Evolutionary conservation across 2,329 filamentous ascomycete genomes (phyloP), one percentile per base, ranked within the genome.

Genomic region (Epichloe festucae): DNA sequence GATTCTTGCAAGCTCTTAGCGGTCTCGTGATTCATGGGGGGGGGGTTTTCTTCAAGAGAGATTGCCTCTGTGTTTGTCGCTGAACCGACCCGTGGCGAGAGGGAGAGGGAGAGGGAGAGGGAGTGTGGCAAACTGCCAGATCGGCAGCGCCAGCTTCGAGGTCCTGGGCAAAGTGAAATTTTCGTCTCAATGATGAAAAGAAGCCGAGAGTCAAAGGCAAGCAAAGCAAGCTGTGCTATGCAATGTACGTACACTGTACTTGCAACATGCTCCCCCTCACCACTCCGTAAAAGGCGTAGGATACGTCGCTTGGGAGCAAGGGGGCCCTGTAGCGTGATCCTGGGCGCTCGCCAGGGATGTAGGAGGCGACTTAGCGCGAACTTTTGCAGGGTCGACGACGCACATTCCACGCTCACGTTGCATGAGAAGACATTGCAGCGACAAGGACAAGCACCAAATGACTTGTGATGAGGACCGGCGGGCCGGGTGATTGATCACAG

Each of bases 321-420:
- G 38, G 23, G 46, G 44, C 36, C 48, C 43, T 35, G 43, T 50
- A 48, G 49, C 36, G 52, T 40, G 47, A 48, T 45, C 47, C 48
- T 44, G 44, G 42, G 47, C 21, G 27, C 40, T 19, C 39, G 31
- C 35, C 46, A 44, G 51, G 38, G 49, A 46, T 51, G 12, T 44
- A 23, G 52, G 48, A 40, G 45, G 31, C 36, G 17, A 46, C 42
- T 55, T 55, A 52, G 54, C 48, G 50, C 36, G 45, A 54, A 51
- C 48, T 54, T 50, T 55, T 54, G 52, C 54, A 51, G 52, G 54
- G 52, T 35, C 15, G 36, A 40, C 43, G 46, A 46, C 19, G 27
- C 34, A 51, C 49, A 8, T 43, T 34, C 34, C 38, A 35, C 19
- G 21, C 46, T 23, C 43, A 31, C 19, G 27, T 46, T 48, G 38